Base-by-base conservation (phyloP, 345 rosid species). In the Hirschfeldia incana region DNA sequence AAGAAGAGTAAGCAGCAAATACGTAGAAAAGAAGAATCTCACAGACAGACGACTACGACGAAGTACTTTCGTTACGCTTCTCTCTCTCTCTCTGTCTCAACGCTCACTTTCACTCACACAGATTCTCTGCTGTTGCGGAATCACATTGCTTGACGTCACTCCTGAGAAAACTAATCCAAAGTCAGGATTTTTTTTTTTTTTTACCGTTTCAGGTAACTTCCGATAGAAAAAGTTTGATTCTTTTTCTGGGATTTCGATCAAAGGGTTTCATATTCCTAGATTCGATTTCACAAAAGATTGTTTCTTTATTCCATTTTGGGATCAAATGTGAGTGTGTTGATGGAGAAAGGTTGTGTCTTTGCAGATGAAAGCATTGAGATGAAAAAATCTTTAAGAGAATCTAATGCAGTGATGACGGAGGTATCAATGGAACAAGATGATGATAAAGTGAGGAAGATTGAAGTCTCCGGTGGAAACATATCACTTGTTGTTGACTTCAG, bases 401-500 rank as follows among this genome's bases (percentile, higher is more conserved):
- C 87, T 86, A 68, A 83, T 69, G 21, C 21, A 21, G 21, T 21
- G 21, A 21, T 21, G 21, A 21, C 21, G 21, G 21, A 21, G 55
- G 84, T 79, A 68, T 85, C 80, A 61, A 28, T 57, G 39, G 72
- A 78, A 80, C 82, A 81, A 62, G 87, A 84, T 32, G 78, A 70
- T 5, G 64, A 57, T 70, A 77, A 84, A 62, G 74, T 72, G 84
- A 80, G 64, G 81, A 85, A 79, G 78, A 81, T 87, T 74, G 83
- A 84, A 46, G 84, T 87, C 64, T 84, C 88, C 30, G 91, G 89
- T 15, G 88, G 85, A 3, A 80, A 86, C 63, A 77, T 91, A 75
- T 88, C 92, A 1, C 89, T 89, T 75, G 87, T 81, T 86, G 94
- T 93, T 67, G 98, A 93, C 73, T 83, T 91, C 76, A 81, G 87